Conservation (phyloP, 2,329 filamentous ascomycete genomes). For the Colletotrichum musae region DNA sequence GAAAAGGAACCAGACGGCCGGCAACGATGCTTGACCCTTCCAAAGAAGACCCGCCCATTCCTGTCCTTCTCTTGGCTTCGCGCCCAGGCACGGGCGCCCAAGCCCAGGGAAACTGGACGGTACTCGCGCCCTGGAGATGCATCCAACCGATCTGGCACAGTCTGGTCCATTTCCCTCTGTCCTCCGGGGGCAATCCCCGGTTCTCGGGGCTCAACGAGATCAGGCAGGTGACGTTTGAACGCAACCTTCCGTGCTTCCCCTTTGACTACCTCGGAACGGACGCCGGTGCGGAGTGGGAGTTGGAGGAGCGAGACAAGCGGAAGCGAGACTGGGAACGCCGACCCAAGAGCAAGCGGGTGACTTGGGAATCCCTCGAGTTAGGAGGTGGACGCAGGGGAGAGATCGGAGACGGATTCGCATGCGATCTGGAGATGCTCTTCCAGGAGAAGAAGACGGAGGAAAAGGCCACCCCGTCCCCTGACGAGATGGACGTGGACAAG, state of each 20-base stretch:
- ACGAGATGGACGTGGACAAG: slow-evolving; percentile 39
- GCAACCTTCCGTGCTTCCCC: slow-evolving; percentile 85
- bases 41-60: slow-evolving; percentile 80
- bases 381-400: slow-evolving; percentile 84
- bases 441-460: slow-evolving; percentile 45
- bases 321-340: slow-evolving; percentile 79
- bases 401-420: slow-evolving; percentile 84
- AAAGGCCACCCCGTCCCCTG: neutral
- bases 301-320: slow-evolving; percentile 72
- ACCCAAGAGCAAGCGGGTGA: slow-evolving; percentile 85
- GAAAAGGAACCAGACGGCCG: slow-evolving; percentile 74
- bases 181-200: slow-evolving; percentile 83
- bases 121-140: slow-evolving; percentile 92
- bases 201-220: slow-evolving; percentile 87
- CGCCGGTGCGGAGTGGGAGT: slow-evolving; percentile 85
- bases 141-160: slow-evolving; percentile 89
- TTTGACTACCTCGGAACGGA: slow-evolving; percentile 85
- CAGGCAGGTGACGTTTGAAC: slow-evolving; percentile 86
- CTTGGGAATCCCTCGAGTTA: slow-evolving; percentile 82
- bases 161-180: slow-evolving; percentile 85
- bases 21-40: slow-evolving; percentile 73
- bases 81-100: slow-evolving; percentile 62
- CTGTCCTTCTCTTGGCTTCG: slow-evolving; percentile 78
- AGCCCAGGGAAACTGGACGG: slow-evolving; percentile 81
- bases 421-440: slow-evolving; percentile 85